phyloP scores from a whole-genome alignment of 345 rosid species.

The Cardiospermum halicacabum region DNA sequence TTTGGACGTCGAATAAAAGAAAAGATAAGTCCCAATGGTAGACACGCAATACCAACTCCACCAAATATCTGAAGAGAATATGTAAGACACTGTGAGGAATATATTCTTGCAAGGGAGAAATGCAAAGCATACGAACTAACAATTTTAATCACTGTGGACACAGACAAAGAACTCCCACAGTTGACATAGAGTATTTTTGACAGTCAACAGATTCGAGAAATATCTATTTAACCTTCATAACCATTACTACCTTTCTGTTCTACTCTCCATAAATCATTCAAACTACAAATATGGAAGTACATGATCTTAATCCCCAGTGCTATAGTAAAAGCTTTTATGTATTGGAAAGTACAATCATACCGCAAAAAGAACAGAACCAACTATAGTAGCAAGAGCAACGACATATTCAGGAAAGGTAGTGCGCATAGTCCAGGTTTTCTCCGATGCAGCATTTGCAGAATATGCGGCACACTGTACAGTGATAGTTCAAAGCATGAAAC shows the following conservation, averaged over 20 bases:
- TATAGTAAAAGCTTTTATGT: not conserved
- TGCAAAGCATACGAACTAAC: not conserved
- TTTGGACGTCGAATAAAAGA: slow-evolving; percentile 94
- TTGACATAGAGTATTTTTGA: not conserved
- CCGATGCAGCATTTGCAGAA: slow-evolving; percentile 63
- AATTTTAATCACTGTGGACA: not conserved
- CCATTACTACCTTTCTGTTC: not conserved
- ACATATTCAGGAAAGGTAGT: slow-evolving; percentile 95
- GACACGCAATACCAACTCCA: slow-evolving; percentile 94
- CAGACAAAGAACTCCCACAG: not conserved
- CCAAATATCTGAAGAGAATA: slow-evolving; percentile 72
- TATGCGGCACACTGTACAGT: slow-evolving; percentile 75
- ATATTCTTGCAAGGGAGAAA: not conserved
- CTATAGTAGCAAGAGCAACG: slow-evolving; percentile 95
- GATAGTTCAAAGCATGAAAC: not conserved
- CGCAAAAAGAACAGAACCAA: slow-evolving; percentile 94
- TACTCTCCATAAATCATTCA: not conserved
- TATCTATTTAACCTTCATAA: not conserved
- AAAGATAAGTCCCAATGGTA: slow-evolving; percentile 92
- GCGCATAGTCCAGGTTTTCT: slow-evolving; percentile 95
- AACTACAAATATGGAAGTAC: not conserved
- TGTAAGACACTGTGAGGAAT: slow-evolving; percentile 11
- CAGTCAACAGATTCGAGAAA: not conserved
- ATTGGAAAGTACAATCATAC: slow-evolving; percentile 35
- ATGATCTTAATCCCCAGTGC: not conserved